A percentile compares a stretch with the other conserved stretches of the same genome.
Evolutionary conservation across 2,329 filamentous ascomycete genomes (phyloP).

Genomic region (Aspergillus sp.): DNA sequence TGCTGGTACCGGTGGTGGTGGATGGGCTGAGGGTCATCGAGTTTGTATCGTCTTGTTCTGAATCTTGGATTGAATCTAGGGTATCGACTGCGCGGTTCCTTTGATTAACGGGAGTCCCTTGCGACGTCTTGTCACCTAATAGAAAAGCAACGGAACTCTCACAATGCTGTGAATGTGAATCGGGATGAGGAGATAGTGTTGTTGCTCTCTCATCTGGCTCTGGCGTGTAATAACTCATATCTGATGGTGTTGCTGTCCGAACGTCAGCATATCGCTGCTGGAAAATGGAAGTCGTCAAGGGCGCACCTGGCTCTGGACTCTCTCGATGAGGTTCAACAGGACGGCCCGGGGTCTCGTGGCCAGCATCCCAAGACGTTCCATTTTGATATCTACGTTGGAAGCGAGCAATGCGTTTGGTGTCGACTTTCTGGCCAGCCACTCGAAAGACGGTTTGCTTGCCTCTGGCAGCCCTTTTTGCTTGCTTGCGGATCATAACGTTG

Average conservation of each 20-base stretch:
- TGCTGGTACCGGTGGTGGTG: constrained; percentile 17
- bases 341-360: constrained; percentile 16
- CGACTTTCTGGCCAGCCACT: constrained; percentile 39
- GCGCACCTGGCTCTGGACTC: constrained; percentile 41
- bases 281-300: neutral
- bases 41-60: constrained; percentile 32
- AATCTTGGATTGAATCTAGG: constrained; percentile 31
- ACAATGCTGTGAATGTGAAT: constrained; percentile 32
- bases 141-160: constrained; percentile 21
- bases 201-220: constrained; percentile 36
- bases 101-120: constrained; percentile 15
- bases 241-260: constrained; percentile 38
- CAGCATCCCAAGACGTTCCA: constrained; percentile 32
- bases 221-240: constrained; percentile 45
- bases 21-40: constrained; percentile 22
- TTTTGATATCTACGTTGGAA: constrained; percentile 40
- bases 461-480: constrained; percentile 42
- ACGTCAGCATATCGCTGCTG: constrained; percentile 1
- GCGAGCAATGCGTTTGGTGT: constrained; percentile 40
- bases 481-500: constrained; percentile 43
- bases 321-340: constrained; percentile 23
- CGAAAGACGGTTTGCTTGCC: constrained; percentile 44
- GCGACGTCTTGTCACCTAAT: neutral
- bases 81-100: constrained; percentile 27
- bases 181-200: constrained; percentile 35